phyloP scores from a whole-genome alignment of 805 yeast species.

The Tetrapisispora fleetii region DNA sequence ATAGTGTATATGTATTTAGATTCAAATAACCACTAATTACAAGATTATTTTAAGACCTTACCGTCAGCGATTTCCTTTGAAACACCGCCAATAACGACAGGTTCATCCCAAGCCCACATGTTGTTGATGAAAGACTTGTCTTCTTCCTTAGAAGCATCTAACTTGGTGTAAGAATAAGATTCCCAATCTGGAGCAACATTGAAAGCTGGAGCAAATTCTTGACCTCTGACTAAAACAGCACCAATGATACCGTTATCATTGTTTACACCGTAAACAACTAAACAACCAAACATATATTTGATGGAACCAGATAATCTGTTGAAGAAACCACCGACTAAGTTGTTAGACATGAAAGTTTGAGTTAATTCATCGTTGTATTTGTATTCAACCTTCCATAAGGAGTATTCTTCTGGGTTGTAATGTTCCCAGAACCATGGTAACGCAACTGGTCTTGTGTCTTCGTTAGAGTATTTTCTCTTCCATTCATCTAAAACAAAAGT shows the following conservation, averaged over 20 bases:
- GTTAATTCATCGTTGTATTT: constrained; percentile 97
- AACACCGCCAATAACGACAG: constrained; percentile 72
- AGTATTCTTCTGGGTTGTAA: constrained; percentile 88
- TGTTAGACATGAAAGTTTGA: constrained; percentile 95
- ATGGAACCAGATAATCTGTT: constrained; percentile 85
- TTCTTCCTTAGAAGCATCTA: constrained; percentile 70
- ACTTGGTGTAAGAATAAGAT: constrained; percentile 74
- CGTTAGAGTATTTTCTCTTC: constrained; percentile 95
- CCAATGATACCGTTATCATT: constrained; percentile 96
- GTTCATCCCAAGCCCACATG: constrained; percentile 99
- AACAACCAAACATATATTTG: constrained; percentile 87
- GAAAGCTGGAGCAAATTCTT: constrained; percentile 82
- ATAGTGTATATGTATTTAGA: not conserved
- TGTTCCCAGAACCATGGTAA: constrained; percentile 98
- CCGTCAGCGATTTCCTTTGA: constrained; percentile 89
- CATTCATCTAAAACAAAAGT: constrained; percentile 74
- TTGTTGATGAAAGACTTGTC: constrained; percentile 75
- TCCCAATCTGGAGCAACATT: constrained; percentile 99
- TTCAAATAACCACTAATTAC: not conserved
- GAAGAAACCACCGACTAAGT: constrained; percentile 96
- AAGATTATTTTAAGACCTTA: constrained; percentile 79
- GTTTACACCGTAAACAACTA: constrained; percentile 97
- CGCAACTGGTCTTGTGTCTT: constrained; percentile 89
- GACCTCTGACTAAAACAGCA: constrained; percentile 92
- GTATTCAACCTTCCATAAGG: constrained; percentile 90